Evolutionary conservation across 345 rosid genomes (phyloP), one percentile per base, ranked within the genome.

Genomic region (Populus pruinosa): DNA sequence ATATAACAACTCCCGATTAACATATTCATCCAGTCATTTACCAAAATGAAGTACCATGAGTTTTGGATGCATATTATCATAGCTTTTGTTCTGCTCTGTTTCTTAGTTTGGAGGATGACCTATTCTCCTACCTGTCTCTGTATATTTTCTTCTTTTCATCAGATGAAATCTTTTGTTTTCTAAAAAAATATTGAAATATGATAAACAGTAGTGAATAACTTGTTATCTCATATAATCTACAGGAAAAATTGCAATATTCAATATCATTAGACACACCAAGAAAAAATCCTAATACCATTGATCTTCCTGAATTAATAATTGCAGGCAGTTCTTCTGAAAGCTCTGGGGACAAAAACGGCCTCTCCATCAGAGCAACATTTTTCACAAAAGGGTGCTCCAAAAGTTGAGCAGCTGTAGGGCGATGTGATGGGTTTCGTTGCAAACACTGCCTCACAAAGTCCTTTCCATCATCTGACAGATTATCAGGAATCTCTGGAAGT

Each of bases 401-500:
- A 79, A 91, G 91, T 80, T 80, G 33, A 56, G 79, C 83, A 64
- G 95, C 93, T 18, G 89, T 80, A 67, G 93, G 93, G 71, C 93
- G 95, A 75, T 76, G 67, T 35, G 43, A 41, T 16, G 93, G 95
- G 77, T 91, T 83, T 61, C 93, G 85, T 76, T 89, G 93, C 82
- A 91, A 83, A 83, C 95, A 91, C 63, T 69, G 79, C 81, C 79
- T 81, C 25, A 91, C 83, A 78, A 91, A 91, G 75, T 91, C 89
- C 85, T 91, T 89, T 41, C 93, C 95, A 6, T 89, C 91, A 44
- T 83, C 86, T 23, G 95, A 86, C 75, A 91, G 89, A 77, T 78
- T 67, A 80, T 89, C 93, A 8, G 95, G 95, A 83, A 91, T 88
- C n/a, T 82, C 75, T 55, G 95, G 95, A 71, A 91, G 95, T 72